These are phyloP conservation scores for Yarrowia bubula DNA, from an alignment of 805 yeast genomes.

Conservation along the genomic window DNA sequence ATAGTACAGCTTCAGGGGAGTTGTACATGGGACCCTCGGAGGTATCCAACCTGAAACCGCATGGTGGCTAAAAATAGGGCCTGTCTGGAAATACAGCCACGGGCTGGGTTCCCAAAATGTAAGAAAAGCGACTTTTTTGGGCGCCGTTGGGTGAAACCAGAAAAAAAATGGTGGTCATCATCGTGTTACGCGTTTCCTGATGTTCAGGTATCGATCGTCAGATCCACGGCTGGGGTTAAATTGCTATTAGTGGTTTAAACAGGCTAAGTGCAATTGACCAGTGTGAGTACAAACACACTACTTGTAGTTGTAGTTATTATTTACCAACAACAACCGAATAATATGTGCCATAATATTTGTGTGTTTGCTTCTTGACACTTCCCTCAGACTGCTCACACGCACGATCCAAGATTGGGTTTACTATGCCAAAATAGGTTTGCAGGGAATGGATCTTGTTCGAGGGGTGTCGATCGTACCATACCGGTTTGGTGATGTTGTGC, in stretches of 20 bases:
- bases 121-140: not conserved
- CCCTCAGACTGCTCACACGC: not conserved
- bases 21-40: not conserved
- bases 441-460: not conserved
- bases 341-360: no score
- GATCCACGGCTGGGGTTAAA: not conserved
- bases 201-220: not conserved
- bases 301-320: no score
- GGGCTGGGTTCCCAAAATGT: not conserved
- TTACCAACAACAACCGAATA: no score
- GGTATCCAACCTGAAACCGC: not conserved
- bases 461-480: not conserved
- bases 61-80: not conserved
- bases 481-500: no score
- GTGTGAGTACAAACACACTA: no score
- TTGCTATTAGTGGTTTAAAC: not conserved
- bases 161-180: no score
- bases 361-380: not conserved
- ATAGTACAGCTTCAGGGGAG: not conserved
- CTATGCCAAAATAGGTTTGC: not conserved
- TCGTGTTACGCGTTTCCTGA: no score
- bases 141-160: not conserved
- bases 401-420: not conserved
- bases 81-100: not conserved
- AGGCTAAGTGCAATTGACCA: not conserved